Evolutionary conservation across 1,139 yeast species (phyloP).

Genomic region (Sugiyamaella pinicola): DNA sequence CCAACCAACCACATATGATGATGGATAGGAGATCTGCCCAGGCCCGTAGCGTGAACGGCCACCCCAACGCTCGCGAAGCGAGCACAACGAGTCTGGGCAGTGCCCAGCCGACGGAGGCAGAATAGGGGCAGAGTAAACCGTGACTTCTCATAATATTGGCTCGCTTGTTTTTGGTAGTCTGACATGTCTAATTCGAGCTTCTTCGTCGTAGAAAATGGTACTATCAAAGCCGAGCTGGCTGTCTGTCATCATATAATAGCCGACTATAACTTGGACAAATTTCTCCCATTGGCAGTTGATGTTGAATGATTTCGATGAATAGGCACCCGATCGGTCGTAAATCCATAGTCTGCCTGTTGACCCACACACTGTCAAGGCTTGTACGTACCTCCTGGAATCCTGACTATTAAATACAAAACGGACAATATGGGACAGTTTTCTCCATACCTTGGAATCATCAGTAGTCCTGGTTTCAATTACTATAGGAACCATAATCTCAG

Average conservation of each 20-base stretch:
- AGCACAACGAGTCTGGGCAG: too few species aligned
- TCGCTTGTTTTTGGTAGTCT: conserved; percentile 4
- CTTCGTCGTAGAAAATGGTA: conserved; percentile 12
- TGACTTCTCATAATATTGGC: conserved; percentile 1
- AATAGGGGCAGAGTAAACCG: too few species aligned
- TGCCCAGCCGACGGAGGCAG: too few species aligned
- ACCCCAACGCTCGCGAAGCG: too few species aligned
- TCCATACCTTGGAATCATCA: conserved; percentile 17
- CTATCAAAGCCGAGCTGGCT: conserved; percentile 20
- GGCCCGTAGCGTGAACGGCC: too few species aligned
- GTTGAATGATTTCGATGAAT: conserved; percentile 16
- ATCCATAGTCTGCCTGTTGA: conserved; percentile 18
- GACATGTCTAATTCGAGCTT: neutral
- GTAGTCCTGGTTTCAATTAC: conserved; percentile 4
- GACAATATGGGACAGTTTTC: conserved; percentile 16
- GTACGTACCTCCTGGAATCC: conserved; percentile 18
- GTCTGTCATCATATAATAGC: conserved; percentile 19
- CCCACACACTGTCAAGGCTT: conserved; percentile 19
- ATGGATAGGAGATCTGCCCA: too few species aligned
- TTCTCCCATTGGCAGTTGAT: conserved; percentile 16
- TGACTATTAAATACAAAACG: conserved; percentile 19
- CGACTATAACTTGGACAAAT: conserved; percentile 16
- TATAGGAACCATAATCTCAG: conserved; percentile 20
- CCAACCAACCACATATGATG: too few species aligned
- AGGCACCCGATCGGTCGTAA: conserved; percentile 21